Percentiles rank a stretch among this genome's conserved stretches.
These are phyloP conservation scores for Cudoniella acicularis DNA, from an alignment of 495 filamentous ascomycete genomes.

Conservation along the genomic window DNA sequence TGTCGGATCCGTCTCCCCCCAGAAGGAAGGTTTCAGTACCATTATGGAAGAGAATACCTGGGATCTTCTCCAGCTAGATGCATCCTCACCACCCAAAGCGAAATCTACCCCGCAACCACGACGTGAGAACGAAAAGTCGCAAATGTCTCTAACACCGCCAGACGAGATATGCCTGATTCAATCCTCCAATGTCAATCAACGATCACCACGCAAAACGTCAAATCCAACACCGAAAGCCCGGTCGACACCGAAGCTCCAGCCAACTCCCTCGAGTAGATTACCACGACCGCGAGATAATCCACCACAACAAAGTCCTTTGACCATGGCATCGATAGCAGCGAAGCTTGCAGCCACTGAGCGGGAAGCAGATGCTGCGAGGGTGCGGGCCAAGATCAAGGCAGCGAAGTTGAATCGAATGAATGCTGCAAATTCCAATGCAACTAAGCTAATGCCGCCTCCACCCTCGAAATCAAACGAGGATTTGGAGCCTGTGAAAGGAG, in stretches of 20 bases:
- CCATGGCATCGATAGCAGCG: conserved; percentile 50
- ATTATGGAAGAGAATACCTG: conserved; percentile 43
- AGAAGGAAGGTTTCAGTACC: conserved; percentile 40
- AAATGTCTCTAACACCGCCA: not conserved
- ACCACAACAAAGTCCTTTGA: conserved; percentile 42
- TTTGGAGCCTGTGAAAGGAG: conserved; percentile 39
- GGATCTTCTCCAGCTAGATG: conserved; percentile 27
- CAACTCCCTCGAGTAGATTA: conserved; percentile 10
- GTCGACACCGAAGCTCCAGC: conserved; percentile 12
- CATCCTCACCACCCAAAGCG: conserved; percentile 1
- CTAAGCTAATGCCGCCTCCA: conserved; percentile 16
- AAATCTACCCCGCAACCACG: conserved; percentile 6
- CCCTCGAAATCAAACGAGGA: conserved; percentile 19
- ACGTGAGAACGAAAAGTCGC: conserved; percentile 1
- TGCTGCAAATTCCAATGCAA: conserved; percentile 2
- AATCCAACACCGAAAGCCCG: conserved; percentile 1
- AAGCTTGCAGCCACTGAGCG: conserved; percentile 53
- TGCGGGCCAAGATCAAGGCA: conserved; percentile 51
- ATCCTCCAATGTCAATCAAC: conserved; percentile 7
- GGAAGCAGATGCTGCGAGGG: conserved; percentile 52
- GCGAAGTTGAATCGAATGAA: conserved; percentile 26
- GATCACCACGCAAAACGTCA: conserved; percentile 18
- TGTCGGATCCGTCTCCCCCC: conserved; percentile 22
- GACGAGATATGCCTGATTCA: conserved; percentile 13
- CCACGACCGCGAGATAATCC: conserved; percentile 26